These are phyloP conservation scores for Nannizzia gypsea DNA, from an alignment of 2,329 filamentous ascomycete species.

Conservation along the genomic window DNA sequence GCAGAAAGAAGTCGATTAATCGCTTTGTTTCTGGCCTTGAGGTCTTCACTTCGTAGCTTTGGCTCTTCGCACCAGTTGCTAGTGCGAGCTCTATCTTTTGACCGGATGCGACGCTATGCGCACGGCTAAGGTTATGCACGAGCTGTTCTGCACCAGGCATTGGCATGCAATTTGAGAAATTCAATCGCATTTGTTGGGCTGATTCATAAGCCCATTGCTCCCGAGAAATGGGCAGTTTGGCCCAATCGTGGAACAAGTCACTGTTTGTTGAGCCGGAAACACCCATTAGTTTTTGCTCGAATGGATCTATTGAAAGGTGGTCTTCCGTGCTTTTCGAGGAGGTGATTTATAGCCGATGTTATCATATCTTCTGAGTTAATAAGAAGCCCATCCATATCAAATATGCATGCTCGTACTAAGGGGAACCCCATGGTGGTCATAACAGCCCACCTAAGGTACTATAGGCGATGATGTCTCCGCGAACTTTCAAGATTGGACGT, in stretches of 20 bases:
- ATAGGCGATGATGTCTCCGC: background rate
- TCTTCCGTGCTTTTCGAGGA: background rate
- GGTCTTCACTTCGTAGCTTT: conserved; percentile 18
- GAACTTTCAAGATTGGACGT: too few species aligned
- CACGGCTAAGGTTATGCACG: conserved; percentile 12
- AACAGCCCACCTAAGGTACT: background rate
- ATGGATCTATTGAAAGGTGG: conserved; percentile 10
- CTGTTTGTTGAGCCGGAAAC: conserved; percentile 18
- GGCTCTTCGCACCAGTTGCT: conserved; percentile 17
- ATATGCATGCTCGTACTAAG: background rate
- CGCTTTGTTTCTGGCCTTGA: conserved; percentile 16
- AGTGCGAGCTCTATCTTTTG: conserved; percentile 16
- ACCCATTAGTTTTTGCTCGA: conserved; percentile 18
- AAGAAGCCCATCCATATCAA: background rate
- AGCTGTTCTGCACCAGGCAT: conserved; percentile 17
- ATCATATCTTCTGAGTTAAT: background rate
- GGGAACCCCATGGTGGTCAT: background rate
- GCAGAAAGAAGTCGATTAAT: conserved; percentile 13
- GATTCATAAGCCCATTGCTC: conserved; percentile 25
- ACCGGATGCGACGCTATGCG: background rate
- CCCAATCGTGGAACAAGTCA: conserved; percentile 24
- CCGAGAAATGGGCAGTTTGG: conserved; percentile 20
- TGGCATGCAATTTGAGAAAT: conserved; percentile 21
- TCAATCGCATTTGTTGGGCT: conserved; percentile 17
- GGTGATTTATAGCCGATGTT: background rate